Evolutionary conservation across 1,139 yeast species (phyloP).

Genomic region (Meyerozyma carpophila): DNA sequence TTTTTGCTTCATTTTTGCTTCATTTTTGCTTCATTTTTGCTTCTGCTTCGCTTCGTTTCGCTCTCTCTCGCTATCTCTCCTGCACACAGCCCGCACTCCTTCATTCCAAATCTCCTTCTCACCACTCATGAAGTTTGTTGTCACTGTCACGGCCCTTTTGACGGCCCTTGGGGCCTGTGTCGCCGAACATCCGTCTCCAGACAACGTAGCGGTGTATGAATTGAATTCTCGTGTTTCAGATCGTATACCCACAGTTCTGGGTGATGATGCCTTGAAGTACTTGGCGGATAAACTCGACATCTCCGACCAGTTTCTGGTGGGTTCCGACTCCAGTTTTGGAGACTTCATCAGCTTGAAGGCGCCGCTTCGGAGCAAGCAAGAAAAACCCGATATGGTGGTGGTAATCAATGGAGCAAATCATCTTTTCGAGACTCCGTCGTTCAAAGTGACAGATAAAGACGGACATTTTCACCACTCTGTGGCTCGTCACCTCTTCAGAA

Average conservation of each 20-base stretch:
- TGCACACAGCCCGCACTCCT: background rate
- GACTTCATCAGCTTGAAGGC: conserved; percentile 21
- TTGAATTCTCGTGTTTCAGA: conserved; percentile 1
- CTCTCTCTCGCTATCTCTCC: background rate
- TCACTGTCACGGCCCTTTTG: background rate
- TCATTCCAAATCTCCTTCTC: background rate
- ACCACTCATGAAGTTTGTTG: background rate
- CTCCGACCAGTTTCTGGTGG: conserved; percentile 27
- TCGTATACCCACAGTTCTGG: conserved; percentile 5
- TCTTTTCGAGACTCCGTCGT: conserved; percentile 22
- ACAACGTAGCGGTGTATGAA: conserved; percentile 9
- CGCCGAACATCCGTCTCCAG: background rate
- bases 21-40: background rate
- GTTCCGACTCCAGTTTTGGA: conserved; percentile 17
- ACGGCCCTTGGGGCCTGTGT: background rate
- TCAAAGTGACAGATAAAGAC: conserved; percentile 9
- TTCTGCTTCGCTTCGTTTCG: too few species aligned
- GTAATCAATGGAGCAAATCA: conserved; percentile 34
- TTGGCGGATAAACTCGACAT: conserved; percentile 41
- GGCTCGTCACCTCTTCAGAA: conserved; percentile 15
- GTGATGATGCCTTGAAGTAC: conserved; percentile 12
- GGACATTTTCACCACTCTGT: conserved; percentile 10
- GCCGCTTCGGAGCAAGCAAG: conserved; percentile 2
- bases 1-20: background rate
- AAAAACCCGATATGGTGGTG: conserved; percentile 31